Evolutionary conservation across 345 rosid species (phyloP), one percentile per base, ranked within the genome.

Genomic region (Xanthoceras sorbifolium): DNA sequence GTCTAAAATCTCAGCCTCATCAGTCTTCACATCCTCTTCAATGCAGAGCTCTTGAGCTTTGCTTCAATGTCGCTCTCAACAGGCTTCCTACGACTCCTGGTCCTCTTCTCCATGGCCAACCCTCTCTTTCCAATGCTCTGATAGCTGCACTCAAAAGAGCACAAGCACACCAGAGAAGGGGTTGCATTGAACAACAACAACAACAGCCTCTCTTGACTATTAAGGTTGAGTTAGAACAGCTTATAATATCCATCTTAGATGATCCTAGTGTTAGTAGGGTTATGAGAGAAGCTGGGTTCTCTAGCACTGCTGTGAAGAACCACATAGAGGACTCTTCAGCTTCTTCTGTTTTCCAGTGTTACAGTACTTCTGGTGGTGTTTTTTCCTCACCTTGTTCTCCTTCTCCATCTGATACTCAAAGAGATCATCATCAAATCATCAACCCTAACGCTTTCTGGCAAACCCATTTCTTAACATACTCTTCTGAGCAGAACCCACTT

Each of bases 261-360:
- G 97, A 92, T 77, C 97, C 97, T 31, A 89, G 94, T 79, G 97
- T 92, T 62, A 90, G 97, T 72, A 84, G 98, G 83, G 97, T 92
- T 78, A 92, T 94, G 97, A 87, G 93, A 75, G 98, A 94, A 82
- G 98, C 98, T 67, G 98, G 98, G 0, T 89, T 94, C 77, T 90
- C 94, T 52, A 92, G 97, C 79, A 90, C 92, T 68, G 84, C 89
- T 15, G 93, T 92, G 7, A 94, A 92, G 73, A 91, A 68, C 82
- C 87, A 87, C 69, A 84, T 94, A 10, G 98, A 92, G 44, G 95
- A 94, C 74, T 84, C 87, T 82, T 85, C 90, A 14, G 79, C 86
- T 79, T 86, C 97, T 65, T 85, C 97, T 72, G 90, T 90, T 32
- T 92, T 92, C 22, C 87, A 87, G 69, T 84, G 89, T 70, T 89